A percentile compares a stretch with the other conserved stretches of the same genome.
These are phyloP conservation scores for Fomitopsis palustris DNA, from an alignment of 1,284 basidiomycete species.

Conservation along the genomic window DNA sequence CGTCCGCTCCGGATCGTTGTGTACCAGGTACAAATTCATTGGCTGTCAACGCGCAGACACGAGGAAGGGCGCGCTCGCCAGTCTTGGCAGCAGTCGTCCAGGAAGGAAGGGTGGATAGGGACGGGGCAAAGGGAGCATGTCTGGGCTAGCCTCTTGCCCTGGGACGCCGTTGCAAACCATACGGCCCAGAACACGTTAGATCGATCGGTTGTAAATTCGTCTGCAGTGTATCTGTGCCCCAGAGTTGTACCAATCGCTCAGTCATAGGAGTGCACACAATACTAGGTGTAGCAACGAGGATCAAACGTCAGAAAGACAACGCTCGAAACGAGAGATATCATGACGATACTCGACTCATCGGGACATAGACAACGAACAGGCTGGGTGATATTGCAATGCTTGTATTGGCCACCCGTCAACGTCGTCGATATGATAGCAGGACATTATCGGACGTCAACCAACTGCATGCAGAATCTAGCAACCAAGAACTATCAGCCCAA, in stretches of 20 bases:
- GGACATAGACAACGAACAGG: not conserved
- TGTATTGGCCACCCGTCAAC: not conserved
- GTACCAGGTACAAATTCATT: constrained; percentile 50
- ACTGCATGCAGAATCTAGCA: not conserved
- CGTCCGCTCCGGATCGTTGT: constrained; percentile 46
- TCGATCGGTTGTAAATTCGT: constrained; percentile 4
- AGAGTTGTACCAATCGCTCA: too few species aligned
- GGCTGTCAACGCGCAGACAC: not conserved
- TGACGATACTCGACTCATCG: not conserved
- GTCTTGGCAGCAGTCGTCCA: not conserved
- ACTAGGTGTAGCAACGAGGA: too few species aligned
- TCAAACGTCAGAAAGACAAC: too few species aligned
- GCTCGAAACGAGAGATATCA: too few species aligned
- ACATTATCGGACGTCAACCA: too few species aligned
- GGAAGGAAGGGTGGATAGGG: not conserved
- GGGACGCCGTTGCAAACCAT: not conserved
- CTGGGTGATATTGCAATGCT: not conserved
- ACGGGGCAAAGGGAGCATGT: not conserved
- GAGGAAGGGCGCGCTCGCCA: not conserved
- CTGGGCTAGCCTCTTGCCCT: not conserved
- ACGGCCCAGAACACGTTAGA: constrained; percentile 1
- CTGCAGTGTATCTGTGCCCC: too few species aligned
- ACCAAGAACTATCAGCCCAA: not conserved
- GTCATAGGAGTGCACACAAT: too few species aligned
- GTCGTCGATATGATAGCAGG: too few species aligned